Conservation (phyloP, 768 basidiomycete species). For the Artomyces pyxidatus region DNA sequence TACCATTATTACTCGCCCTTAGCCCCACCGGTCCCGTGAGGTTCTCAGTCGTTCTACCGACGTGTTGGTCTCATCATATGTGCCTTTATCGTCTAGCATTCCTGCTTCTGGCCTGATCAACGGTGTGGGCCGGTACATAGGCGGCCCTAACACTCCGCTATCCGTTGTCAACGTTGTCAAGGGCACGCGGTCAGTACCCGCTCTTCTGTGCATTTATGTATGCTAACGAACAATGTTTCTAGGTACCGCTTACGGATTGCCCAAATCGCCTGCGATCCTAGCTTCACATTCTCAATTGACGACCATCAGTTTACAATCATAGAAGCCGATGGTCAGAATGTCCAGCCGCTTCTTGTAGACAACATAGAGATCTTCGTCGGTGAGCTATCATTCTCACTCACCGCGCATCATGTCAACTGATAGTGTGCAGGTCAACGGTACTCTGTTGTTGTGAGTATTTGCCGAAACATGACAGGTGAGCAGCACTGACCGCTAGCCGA, state of each 20-base stretch:
- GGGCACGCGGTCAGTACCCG: constrained; percentile 14
- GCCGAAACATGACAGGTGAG: constrained; percentile 5
- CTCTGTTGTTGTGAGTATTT: background rate
- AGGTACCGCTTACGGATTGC: constrained; percentile 47
- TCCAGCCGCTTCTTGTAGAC: constrained; percentile 18
- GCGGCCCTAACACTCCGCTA: constrained; percentile 27
- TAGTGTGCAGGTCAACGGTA: background rate
- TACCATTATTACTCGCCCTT: constrained; percentile 29
- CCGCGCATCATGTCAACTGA: background rate
- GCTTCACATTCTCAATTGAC: constrained; percentile 21
- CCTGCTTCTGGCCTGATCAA: constrained; percentile 41
- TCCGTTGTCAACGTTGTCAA: constrained; percentile 36
- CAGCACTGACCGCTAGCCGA: background rate
- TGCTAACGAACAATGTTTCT: background rate
- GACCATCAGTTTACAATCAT: constrained; percentile 21
- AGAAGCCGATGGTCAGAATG: constrained; percentile 20
- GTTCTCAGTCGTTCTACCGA: too few relatives aligned
- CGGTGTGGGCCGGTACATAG: constrained; percentile 36
- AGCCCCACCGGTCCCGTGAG: constrained; percentile 14
- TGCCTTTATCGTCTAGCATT: too few relatives aligned
- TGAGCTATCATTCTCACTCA: background rate
- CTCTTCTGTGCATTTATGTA: background rate
- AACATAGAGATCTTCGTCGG: constrained; percentile 19
- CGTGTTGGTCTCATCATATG: too few relatives aligned
- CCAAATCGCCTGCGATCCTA: constrained; percentile 37